Evolutionary conservation across 2,329 filamentous ascomycete species (phyloP).

Genomic region (Aspergillus pseudoviridinutans): DNA sequence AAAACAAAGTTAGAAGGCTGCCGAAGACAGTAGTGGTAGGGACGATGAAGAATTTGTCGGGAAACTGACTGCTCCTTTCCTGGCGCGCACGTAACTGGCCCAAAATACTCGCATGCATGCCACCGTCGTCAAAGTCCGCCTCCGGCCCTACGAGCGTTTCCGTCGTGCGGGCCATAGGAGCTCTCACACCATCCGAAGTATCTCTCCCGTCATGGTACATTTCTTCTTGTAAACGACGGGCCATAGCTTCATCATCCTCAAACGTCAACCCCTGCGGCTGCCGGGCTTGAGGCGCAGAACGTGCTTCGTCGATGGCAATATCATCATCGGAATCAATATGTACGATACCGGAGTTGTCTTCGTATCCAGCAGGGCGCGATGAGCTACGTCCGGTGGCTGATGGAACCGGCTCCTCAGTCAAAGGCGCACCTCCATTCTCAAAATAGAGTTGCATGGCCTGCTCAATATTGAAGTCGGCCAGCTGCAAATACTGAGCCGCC

Average conservation of each 20-base stretch:
- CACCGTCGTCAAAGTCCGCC: constrained; percentile 51
- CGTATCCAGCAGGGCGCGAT: constrained; percentile 37
- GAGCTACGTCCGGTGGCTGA: constrained; percentile 21
- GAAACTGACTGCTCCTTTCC: constrained; percentile 32
- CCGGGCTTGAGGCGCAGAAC: constrained; percentile 22
- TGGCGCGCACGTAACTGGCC: constrained; percentile 58
- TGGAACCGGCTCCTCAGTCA: constrained; percentile 50
- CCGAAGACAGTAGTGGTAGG: not conserved
- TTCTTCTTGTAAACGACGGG: constrained; percentile 85
- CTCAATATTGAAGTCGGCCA: constrained; percentile 79
- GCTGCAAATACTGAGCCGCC: constrained; percentile 75
- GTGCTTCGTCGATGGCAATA: constrained; percentile 42
- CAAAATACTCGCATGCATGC: constrained; percentile 59
- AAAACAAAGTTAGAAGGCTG: constrained; percentile 9
- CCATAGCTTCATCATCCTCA: constrained; percentile 92
- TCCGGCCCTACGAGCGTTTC: constrained; percentile 83
- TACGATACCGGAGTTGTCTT: constrained; percentile 61
- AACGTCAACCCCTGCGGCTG: constrained; percentile 50
- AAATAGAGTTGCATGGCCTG: constrained; percentile 88
- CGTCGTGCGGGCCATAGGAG: constrained; percentile 84
- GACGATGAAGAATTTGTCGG: not conserved
- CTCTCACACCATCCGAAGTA: constrained; percentile 65
- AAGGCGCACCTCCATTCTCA: constrained; percentile 68
- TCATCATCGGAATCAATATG: constrained; percentile 76
- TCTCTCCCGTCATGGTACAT: constrained; percentile 62